These are phyloP conservation scores for Globisporangium nagaii DNA, from an alignment of 352 stramenopile species.

Conservation along the genomic window DNA sequence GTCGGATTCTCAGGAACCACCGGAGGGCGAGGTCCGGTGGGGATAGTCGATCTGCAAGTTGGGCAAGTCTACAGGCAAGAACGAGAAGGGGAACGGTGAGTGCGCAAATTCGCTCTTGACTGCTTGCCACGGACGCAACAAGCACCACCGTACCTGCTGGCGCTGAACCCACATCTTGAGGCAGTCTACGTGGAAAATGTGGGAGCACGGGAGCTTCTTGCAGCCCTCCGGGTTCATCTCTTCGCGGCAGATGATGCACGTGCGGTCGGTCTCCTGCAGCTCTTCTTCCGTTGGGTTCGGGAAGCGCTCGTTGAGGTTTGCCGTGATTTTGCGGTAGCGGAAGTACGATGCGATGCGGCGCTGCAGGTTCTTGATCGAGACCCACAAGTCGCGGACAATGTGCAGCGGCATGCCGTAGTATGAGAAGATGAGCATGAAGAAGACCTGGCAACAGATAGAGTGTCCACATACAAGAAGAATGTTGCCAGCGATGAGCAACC, in stretches of 20 bases:
- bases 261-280: conserved; percentile 88
- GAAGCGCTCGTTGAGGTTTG: conserved; percentile 96
- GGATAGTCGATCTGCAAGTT: conserved; percentile 95
- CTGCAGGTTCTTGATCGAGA: conserved; percentile 87
- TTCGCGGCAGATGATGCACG: conserved; percentile 97
- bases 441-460: conserved; percentile 49
- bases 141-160: conserved; percentile 78
- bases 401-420: conserved; percentile 98
- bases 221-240: conserved; percentile 85
- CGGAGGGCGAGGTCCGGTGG: conserved; percentile 45
- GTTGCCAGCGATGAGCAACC: neutral
- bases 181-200: conserved; percentile 97
- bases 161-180: conserved; percentile 98
- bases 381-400: conserved; percentile 96
- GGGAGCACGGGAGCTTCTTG: conserved; percentile 96
- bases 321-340: conserved; percentile 93
- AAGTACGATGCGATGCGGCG: conserved; percentile 82
- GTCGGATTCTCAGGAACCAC: conserved; percentile 27
- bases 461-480: neutral
- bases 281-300: conserved; percentile 92
- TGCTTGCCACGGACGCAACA: too few species aligned
- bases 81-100: neutral
- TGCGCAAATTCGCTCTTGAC: too few species aligned
- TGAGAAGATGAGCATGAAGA: conserved; percentile 97
- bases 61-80: conserved; percentile 84